Evolutionary conservation across 305 asterid genomes (phyloP), one percentile per base, ranked within the genome.

Genomic region (Withania somnifera): DNA sequence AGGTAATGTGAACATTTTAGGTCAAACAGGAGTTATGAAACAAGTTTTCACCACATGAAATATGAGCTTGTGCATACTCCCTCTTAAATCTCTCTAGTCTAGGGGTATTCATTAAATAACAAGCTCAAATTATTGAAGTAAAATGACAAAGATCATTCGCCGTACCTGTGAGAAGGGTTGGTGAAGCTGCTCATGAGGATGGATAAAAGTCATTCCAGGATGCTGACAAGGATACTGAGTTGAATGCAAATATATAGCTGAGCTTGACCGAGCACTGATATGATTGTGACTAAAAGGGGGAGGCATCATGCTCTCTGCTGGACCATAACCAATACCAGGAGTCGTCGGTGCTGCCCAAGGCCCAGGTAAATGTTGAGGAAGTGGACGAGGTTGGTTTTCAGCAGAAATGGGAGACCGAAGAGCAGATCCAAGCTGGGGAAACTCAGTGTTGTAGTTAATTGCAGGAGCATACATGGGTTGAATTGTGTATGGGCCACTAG

Each of bases 401-500:
- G 93, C 77, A 34, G 97, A 86, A 64, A 93, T 87, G 51, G 91
- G 91, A 77, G 94, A 90, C 87, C 86, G 86, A 73, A 90, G 97
- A 81, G 88, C 88, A 40, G 97, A 50, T 58, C 96, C 97, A 87
- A 97, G 97, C 89, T 95, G 99, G 34, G 99, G 99, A 79, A 97
- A 97, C 83, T 97, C 99, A 3, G 98, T 89, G 81, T 91, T 95
- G 89, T 97, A 97, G 89, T 87, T 97, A 58, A 97, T 10, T 56
- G 97, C 94, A 89, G 99, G 98, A 64, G 99, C 90, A 84, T 93
- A 97, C 98, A 97, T 91, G 56, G 98, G 98, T 89, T 91, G 99
- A 86, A 97, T 88, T 61, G 97, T 54, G 80, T 93, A 97, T 20
- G 97, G 91, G 32, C 93, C 97, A 69, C 95, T 97, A 89, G 85